phyloP scores from a whole-genome alignment of 2,329 filamentous ascomycete species.

The Aspergillus proliferans region DNA sequence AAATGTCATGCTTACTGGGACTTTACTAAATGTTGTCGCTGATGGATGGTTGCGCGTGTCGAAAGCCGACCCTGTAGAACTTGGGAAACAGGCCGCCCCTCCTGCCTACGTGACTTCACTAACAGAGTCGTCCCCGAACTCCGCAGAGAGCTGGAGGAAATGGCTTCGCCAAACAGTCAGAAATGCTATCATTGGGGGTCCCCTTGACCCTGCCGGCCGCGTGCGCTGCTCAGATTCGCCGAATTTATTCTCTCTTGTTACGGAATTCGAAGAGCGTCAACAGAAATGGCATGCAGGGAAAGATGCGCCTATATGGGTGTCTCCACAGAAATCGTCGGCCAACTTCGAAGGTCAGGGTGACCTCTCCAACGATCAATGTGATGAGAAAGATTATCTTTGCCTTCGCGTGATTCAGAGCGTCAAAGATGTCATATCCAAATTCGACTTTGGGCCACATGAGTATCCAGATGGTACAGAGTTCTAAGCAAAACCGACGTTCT shows the following conservation, averaged over 20 bases:
- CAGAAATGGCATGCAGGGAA: conserved; percentile 32
- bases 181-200: conserved; percentile 30
- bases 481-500: neutral
- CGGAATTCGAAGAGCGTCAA: conserved; percentile 39
- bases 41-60: conserved; percentile 40
- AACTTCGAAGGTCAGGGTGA: neutral
- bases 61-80: conserved; percentile 27
- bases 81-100: conserved; percentile 31
- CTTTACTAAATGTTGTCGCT: conserved; percentile 39
- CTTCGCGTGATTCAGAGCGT: conserved; percentile 29
- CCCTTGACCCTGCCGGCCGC: conserved; percentile 15
- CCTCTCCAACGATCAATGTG: neutral
- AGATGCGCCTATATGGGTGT: conserved; percentile 14
- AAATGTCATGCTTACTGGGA: conserved; percentile 43
- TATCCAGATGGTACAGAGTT: conserved; percentile 23
- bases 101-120: conserved; percentile 23
- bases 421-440: conserved; percentile 28
- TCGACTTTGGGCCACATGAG: conserved; percentile 30
- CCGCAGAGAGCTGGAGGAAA: conserved; percentile 26
- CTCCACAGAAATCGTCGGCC: neutral
- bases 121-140: conserved; percentile 19
- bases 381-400: conserved; percentile 28
- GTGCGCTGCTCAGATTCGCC: conserved; percentile 27
- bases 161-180: conserved; percentile 36
- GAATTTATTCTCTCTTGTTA: conserved; percentile 32